A percentile compares a stretch with the other conserved stretches of the same genome.
phyloP scores from a whole-genome alignment of 192 early-diverging fungal genomes.

The Rhizophagus sp. region DNA sequence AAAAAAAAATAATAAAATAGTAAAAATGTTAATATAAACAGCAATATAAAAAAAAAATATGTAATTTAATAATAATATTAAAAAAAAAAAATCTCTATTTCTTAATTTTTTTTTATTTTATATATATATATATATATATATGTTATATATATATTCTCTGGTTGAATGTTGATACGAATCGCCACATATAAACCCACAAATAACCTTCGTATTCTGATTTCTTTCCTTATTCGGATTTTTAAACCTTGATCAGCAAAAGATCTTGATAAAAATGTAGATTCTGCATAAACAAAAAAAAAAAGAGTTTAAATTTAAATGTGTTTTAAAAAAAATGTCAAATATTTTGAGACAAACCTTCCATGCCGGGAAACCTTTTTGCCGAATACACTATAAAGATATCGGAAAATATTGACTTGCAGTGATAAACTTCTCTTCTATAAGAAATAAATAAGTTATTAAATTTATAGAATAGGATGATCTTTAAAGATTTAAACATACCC shows the following conservation, averaged over 20 bases:
- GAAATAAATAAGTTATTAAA: neutral
- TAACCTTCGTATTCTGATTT: conserved; percentile 57
- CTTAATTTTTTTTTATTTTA: too few species aligned
- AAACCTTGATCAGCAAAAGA: conserved; percentile 96
- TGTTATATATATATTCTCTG: too few species aligned
- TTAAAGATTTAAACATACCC: conserved; percentile 47
- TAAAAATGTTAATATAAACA: neutral
- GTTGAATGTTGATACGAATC: neutral
- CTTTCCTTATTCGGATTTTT: conserved; percentile 93
- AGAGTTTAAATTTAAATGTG: neutral
- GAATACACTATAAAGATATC: conserved; percentile 87
- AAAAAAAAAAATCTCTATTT: neutral
- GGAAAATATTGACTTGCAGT: conserved; percentile 85
- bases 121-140: too few species aligned
- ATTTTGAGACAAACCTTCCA: conserved; percentile 61
- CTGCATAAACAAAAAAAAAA: conserved; percentile 32
- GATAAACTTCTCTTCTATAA: conserved; percentile 72
- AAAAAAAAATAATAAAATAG: neutral
- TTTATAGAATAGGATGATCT: neutral
- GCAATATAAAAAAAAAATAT: neutral
- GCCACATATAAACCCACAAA: conserved; percentile 5
- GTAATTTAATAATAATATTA: neutral
- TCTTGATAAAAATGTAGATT: conserved; percentile 85
- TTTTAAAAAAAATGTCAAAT: neutral
- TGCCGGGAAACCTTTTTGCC: conserved; percentile 96